Conservation (phyloP, 1,139 yeast species). For the Candida sp. region DNA sequence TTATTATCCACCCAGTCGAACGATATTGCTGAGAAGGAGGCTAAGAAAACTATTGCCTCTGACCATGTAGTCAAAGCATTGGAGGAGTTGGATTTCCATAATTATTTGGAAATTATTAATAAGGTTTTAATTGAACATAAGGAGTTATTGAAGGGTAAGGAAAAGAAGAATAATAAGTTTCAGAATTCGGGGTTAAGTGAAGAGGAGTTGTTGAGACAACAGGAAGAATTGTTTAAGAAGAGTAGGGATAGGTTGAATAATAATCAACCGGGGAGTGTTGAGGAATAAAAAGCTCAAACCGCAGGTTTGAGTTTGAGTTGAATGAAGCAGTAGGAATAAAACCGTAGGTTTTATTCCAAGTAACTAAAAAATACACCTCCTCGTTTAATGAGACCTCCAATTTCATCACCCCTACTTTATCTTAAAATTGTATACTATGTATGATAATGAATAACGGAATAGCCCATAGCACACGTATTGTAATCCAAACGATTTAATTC, state of each 20-base stretch:
- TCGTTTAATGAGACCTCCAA: no score
- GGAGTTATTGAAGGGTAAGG: slow-evolving; percentile 84
- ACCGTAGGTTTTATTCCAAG: no score
- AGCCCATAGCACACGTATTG: background rate
- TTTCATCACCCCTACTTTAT: no score
- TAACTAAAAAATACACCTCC: no score
- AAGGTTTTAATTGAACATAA: slow-evolving; percentile 84
- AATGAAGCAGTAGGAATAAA: no score
- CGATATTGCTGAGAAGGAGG: slow-evolving; percentile 94
- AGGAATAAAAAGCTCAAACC: background rate
- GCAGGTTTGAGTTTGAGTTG: no score
- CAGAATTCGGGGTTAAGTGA: slow-evolving; percentile 91
- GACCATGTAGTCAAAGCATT: slow-evolving; percentile 94
- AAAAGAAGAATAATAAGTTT: slow-evolving; percentile 87
- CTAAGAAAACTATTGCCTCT: slow-evolving; percentile 94
- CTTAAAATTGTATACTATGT: background rate
- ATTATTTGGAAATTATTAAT: slow-evolving; percentile 79
- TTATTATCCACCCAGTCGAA: slow-evolving; percentile 90
- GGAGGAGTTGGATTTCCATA: slow-evolving; percentile 82
- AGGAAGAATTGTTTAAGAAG: slow-evolving; percentile 87
- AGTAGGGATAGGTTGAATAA: slow-evolving; percentile 74
- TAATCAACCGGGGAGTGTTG: slow-evolving; percentile 3
- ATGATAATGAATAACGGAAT: background rate
- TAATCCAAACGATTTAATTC: no score
- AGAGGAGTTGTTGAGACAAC: slow-evolving; percentile 88